Evolutionary conservation across 768 basidiomycete species (phyloP), one percentile per base, ranked within the genome.

Genomic region (Exidia glandulosa): DNA sequence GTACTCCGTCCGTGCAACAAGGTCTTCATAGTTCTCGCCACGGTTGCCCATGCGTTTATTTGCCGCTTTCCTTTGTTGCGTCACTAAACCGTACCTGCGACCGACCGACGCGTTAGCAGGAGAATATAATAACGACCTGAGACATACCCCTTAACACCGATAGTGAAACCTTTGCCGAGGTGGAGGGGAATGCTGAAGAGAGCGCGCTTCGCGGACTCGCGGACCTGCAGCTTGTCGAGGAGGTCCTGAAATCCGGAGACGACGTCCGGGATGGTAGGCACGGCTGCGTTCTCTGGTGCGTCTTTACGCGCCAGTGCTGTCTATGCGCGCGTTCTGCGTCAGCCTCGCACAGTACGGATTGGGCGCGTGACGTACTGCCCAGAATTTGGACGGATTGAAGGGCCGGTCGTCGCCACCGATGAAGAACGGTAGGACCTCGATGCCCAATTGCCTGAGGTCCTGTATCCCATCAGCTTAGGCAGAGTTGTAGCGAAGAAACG

Each of bases 371-470:
- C 83, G 57, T 61, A 92, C 91, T 9, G 85, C 82, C 69, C 89
- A 95, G 70, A 94, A 94, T 60, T 83, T 89, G 27, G 78, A 73
- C 3, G 83, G 68, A 57, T 90, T 82, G 62, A 96, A 97, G 0
- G 79, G 75, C 48, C 81, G 83, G 3, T 83, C 80, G 3, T 77
- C 71, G 0, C 81, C 82, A 58, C 82, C 83, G 58, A 97, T 90
- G 73, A 96, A 94, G 73, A 95, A 96, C 0, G 94, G 91, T 63
- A 92, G 88, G 45, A 96, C 76, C 5, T 79, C 79, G 23, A 87
- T 85, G 0, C 92, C 90, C 3, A 86, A 79, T 73, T 91, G 87
- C 10, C 79, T 78, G 57, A 95, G 75, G 68, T 96, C 94, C 92
- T 94, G 62, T 2, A 23, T 62, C 50, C 61, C 62, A 19, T 37